Evolutionary conservation across 305 asterid genomes (phyloP).

Genomic region (Striga hermonthica): DNA sequence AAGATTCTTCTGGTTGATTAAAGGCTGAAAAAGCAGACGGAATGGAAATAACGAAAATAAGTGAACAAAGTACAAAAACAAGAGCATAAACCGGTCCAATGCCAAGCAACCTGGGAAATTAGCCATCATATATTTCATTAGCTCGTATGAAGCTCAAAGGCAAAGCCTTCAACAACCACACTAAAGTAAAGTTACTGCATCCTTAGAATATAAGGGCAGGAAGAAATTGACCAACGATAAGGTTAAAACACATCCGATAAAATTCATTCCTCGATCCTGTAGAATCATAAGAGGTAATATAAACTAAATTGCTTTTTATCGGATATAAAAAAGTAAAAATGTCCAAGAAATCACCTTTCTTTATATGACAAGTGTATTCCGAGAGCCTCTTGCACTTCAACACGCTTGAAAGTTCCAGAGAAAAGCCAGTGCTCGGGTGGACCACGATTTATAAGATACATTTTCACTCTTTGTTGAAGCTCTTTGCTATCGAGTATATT

Average conservation of each 20-base stretch:
- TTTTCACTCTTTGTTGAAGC: slow-evolving; percentile 83
- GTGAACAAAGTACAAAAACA: too few species aligned
- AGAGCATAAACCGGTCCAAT: too few species aligned
- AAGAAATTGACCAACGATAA: not conserved
- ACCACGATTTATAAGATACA: slow-evolving; percentile 72
- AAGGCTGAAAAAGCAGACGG: too few species aligned
- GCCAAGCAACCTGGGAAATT: too few species aligned
- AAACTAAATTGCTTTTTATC: slow-evolving; percentile 7
- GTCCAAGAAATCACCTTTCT: slow-evolving; percentile 66
- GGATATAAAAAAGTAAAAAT: slow-evolving; percentile 9
- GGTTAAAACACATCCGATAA: slow-evolving; percentile 12
- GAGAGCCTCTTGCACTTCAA: slow-evolving; percentile 85
- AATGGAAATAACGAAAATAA: too few species aligned
- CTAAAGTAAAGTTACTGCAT: not conserved
- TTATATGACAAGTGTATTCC: slow-evolving; percentile 94
- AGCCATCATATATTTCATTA: too few species aligned
- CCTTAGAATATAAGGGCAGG: not conserved
- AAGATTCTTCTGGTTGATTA: too few species aligned
- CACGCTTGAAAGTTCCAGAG: slow-evolving; percentile 79
- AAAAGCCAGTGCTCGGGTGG: slow-evolving; percentile 94
- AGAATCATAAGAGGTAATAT: slow-evolving; percentile 11
- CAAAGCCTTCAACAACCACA: not conserved
- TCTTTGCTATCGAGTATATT: slow-evolving; percentile 89
- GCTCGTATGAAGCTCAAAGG: too few species aligned
- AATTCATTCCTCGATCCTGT: slow-evolving; percentile 7